Evolutionary conservation across 2,329 filamentous ascomycete species (phyloP).

Genomic region (Graphilbum fragrans): DNA sequence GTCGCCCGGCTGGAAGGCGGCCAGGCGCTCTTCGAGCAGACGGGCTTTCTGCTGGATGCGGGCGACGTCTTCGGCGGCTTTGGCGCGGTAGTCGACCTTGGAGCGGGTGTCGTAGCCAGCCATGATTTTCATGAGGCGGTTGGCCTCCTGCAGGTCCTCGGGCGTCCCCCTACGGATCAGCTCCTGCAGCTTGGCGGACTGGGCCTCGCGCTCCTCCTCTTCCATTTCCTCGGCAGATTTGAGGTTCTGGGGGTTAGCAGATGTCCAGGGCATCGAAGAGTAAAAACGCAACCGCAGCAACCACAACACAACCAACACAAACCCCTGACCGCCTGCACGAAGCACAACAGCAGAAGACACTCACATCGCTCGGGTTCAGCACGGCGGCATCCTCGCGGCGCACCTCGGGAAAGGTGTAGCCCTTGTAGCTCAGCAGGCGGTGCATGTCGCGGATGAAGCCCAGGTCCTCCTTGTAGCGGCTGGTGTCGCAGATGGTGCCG

Average conservation of each 20-base stretch:
- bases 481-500: conserved; percentile 95
- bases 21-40: conserved; percentile 83
- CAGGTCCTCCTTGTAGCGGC: conserved; percentile 91
- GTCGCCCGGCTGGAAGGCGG: conserved; percentile 72
- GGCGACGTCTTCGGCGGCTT: conserved; percentile 87
- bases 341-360: conserved; percentile 26
- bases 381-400: conserved; percentile 90
- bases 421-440: conserved; percentile 87
- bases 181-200: conserved; percentile 97
- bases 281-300: background rate
- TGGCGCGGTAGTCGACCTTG: conserved; percentile 96
- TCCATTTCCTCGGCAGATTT: conserved; percentile 98
- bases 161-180: conserved; percentile 85
- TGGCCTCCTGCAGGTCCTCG: conserved; percentile 91
- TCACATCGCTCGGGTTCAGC: conserved; percentile 88
- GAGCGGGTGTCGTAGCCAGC: conserved; percentile 89
- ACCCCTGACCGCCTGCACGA: background rate
- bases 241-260: conserved; percentile 54
- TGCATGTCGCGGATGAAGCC: conserved; percentile 98
- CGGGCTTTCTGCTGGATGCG: conserved; percentile 94
- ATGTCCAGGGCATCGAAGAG: background rate
- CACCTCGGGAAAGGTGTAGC: conserved; percentile 89
- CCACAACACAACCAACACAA: background rate
- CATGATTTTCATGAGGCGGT: conserved; percentile 95
- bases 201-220: conserved; percentile 84